These are phyloP conservation scores for Colletotrichum horii DNA, from an alignment of 2,329 filamentous ascomycete species.

Conservation along the genomic window DNA sequence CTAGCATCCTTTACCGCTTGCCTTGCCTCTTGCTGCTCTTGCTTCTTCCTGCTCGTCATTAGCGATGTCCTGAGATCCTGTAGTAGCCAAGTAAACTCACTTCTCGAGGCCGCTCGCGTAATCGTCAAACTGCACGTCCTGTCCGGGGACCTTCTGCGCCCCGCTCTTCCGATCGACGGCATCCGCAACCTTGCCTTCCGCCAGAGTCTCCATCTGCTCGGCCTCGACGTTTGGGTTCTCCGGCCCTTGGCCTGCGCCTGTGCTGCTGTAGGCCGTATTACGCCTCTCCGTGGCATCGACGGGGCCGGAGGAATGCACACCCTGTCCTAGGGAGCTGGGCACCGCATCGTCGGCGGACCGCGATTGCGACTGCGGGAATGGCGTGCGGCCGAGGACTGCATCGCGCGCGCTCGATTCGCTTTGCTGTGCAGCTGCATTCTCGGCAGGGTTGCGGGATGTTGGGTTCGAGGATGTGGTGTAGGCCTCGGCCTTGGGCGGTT, in stretches of 20 bases:
- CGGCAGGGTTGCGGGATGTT: background rate
- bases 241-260: background rate
- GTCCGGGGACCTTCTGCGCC: conserved; percentile 23
- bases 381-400: conserved; percentile 9
- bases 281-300: conserved; percentile 22
- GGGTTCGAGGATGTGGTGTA: conserved; percentile 11
- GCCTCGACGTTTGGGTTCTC: conserved; percentile 28
- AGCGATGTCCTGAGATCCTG: too few relatives aligned
- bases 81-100: background rate
- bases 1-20: conserved; percentile 23
- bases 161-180: conserved; percentile 28
- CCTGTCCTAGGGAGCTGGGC: conserved; percentile 23
- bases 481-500: conserved; percentile 14
- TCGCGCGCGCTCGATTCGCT: conserved; percentile 4
- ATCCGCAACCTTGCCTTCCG: conserved; percentile 29
- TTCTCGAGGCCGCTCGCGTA: conserved; percentile 24
- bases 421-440: background rate
- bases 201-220: conserved; percentile 27
- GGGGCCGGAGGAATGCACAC: conserved; percentile 23
- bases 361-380: conserved; percentile 4
- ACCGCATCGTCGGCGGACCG: conserved; percentile 14
- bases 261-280: conserved; percentile 9
- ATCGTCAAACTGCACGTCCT: conserved; percentile 22
- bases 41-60: conserved; percentile 24
- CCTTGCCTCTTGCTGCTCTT: conserved; percentile 25